These are phyloP conservation scores for Allomyces arbusculus DNA, from an alignment of 192 early-diverging fungal genomes.

Conservation along the genomic window DNA sequence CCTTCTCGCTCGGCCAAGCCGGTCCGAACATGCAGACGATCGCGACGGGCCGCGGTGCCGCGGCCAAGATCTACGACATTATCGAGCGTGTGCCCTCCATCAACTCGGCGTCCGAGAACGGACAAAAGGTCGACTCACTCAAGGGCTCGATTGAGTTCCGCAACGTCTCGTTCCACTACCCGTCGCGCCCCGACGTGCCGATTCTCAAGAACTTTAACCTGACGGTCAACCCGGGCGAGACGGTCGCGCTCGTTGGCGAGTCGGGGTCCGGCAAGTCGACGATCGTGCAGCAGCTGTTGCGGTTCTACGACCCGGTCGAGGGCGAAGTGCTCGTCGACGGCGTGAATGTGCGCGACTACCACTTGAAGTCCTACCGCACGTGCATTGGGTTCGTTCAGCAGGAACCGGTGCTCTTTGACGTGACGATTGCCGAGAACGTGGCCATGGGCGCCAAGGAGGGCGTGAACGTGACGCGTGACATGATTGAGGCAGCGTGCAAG, in stretches of 20 bases:
- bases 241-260: conserved; percentile 74
- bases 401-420: conserved; percentile 76
- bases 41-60: conserved; percentile 59
- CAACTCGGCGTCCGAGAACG: conserved; percentile 25
- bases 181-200: conserved; percentile 56
- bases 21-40: conserved; percentile 55
- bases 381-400: conserved; percentile 79
- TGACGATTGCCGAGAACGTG: conserved; percentile 64
- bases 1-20: conserved; percentile 35
- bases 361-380: conserved; percentile 60
- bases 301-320: conserved; percentile 51
- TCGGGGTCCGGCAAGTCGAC: conserved; percentile 79
- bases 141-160: conserved; percentile 50
- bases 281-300: conserved; percentile 57
- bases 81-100: conserved; percentile 69
- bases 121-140: conserved; percentile 19
- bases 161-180: conserved; percentile 66
- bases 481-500: conserved; percentile 15
- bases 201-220: conserved; percentile 57
- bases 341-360: conserved; percentile 46
- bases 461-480: conserved; percentile 15
- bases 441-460: conserved; percentile 32
- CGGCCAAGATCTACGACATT: conserved; percentile 50
- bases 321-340: conserved; percentile 55
- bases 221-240: conserved; percentile 50